phyloP scores from a whole-genome alignment of 345 rosid species.

The Eutrema yunnanense region DNA sequence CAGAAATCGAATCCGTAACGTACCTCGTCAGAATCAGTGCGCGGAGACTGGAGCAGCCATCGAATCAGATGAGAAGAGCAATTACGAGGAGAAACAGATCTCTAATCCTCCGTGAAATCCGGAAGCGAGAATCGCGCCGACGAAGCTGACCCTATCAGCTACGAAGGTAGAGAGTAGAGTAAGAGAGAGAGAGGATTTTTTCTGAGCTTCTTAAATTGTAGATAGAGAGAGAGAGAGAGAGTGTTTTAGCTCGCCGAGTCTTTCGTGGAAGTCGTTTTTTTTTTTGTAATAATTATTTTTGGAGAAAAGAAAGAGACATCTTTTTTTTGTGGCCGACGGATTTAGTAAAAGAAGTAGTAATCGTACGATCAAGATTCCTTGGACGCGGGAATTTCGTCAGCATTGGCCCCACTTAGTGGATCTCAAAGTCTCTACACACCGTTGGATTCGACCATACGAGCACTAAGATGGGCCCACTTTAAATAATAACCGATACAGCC shows the following conservation, averaged over 20 bases:
- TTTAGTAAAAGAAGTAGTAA: constrained; percentile 3
- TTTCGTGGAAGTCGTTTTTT: constrained; percentile 2
- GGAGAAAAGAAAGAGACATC: background rate
- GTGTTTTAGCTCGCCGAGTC: constrained; percentile 16
- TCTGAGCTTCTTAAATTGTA: background rate
- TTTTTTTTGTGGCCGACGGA: constrained; percentile 27
- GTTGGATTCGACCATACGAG: too few relatives aligned
- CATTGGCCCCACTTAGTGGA: too few relatives aligned
- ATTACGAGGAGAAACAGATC: constrained; percentile 17
- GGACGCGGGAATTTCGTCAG: too few relatives aligned
- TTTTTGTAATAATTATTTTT: background rate
- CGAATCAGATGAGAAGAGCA: background rate
- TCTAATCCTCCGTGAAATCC: constrained; percentile 14
- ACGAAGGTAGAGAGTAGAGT: constrained; percentile 4
- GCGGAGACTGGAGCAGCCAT: background rate
- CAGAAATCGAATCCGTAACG: background rate
- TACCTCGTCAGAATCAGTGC: constrained; percentile 13
- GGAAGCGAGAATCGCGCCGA: constrained; percentile 27
- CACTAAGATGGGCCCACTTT: too few relatives aligned
- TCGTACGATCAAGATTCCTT: too few relatives aligned
- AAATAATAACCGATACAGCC: background rate
- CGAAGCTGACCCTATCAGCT: constrained; percentile 32
- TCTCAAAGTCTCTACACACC: too few relatives aligned
- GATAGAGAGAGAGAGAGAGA: background rate
- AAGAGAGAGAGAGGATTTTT: background rate